These are phyloP conservation scores for Chloranthus sessilifolius DNA, from an alignment of 164 flowering plant species.

Conservation along the genomic window DNA sequence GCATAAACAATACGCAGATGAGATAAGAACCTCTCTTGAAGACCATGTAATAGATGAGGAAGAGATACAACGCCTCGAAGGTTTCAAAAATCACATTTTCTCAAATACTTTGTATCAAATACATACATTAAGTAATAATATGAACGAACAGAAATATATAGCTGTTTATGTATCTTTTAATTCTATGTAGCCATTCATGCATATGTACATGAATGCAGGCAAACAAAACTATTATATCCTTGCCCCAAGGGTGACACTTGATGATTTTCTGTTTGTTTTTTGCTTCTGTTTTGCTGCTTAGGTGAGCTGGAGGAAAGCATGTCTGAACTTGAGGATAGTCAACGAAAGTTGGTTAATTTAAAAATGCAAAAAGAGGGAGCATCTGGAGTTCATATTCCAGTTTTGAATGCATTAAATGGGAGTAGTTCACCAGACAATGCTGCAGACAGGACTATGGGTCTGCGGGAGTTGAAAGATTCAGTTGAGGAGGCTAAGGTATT, in stretches of 20 bases:
- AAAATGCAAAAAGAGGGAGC: constrained; percentile 78
- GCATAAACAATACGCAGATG: constrained; percentile 66
- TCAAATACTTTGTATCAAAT: too few relatives aligned
- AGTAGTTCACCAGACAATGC: constrained; percentile 62
- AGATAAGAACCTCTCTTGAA: constrained; percentile 40
- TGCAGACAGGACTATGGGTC: constrained; percentile 45
- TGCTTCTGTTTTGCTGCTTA: constrained; percentile 22
- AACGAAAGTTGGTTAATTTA: constrained; percentile 74
- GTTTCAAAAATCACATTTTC: constrained; percentile 26
- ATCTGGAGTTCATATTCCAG: constrained; percentile 38
- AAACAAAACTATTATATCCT: too few relatives aligned
- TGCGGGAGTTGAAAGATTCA: constrained; percentile 68
- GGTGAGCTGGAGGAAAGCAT: constrained; percentile 91
- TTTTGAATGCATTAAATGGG: constrained; percentile 52
- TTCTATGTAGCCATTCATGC: too few relatives aligned
- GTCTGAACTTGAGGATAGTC: constrained; percentile 90
- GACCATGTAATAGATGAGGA: constrained; percentile 48
- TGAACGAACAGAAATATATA: too few relatives aligned
- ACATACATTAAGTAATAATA: too few relatives aligned
- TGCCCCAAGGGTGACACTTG: too few relatives aligned
- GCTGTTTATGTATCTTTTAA: too few relatives aligned
- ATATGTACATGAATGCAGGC: too few relatives aligned
- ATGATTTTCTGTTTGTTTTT: not conserved
- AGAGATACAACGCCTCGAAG: constrained; percentile 77
- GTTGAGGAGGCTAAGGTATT: constrained; percentile 85